Evolutionary conservation across 2,329 filamentous ascomycete genomes (phyloP), one percentile per base, ranked within the genome.

Genomic region (Xylaria arbuscula): DNA sequence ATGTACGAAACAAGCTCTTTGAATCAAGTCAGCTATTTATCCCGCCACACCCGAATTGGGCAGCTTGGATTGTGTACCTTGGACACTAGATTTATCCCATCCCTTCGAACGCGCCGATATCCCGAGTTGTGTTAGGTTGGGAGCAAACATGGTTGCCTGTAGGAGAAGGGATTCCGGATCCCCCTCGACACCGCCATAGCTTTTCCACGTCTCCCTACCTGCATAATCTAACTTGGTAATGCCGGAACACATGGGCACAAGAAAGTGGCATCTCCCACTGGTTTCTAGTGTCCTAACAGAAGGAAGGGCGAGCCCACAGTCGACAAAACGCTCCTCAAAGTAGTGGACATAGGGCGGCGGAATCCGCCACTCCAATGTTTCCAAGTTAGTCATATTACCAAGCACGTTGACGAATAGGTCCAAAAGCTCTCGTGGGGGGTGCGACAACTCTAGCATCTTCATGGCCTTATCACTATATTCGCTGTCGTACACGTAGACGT

Each of bases 221-320:
- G 5, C 0, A 28, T 3, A 19, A 40, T 62, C 64, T 5, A 70
- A 45, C 9, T 2, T 8, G 1, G 32, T 57, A n/a, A 70, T 55
- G 51, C 62, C 62, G 13, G 68, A 62, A 60, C 61, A 67, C 55
- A 57, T 54, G 5, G 19, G 38, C 24, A 68, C 56, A 10, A 70
- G 47, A 38, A 62, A 68, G 28, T 58, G 65, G 38, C 36, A 3
- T 28, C 28, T 28, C 28, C 28, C 28, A 28, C 28, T 28, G 5
- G 28, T 28, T 28, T 28, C 28, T 28, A 28, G 28, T 28, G 28
- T 28, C 28, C 28, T 28, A 28, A 28, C 28, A 28, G 28, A 28
- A 28, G 28, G 28, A 28, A 28, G 28, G 5, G 5, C 28, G 5
- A 28, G 28, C 28, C 28, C 5, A 5, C 28, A 3, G 5, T 28